Conservation (phyloP, 345 rosid species). For the Salix koriyanagi region DNA sequence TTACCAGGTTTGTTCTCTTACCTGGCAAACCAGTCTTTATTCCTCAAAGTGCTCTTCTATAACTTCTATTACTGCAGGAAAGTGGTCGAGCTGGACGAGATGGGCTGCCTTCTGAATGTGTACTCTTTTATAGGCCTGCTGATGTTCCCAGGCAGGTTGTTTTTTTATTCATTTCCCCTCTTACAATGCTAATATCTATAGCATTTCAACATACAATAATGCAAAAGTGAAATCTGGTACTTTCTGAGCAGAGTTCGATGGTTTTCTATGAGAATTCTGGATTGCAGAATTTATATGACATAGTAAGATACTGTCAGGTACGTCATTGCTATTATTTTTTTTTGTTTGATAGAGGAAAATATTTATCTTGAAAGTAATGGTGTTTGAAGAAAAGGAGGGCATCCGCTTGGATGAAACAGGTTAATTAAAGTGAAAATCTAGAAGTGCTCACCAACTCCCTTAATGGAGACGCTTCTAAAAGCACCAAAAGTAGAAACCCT, state of each 20-base stretch:
- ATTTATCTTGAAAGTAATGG: neutral
- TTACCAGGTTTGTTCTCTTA: constrained; percentile 61
- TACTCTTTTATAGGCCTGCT: constrained; percentile 77
- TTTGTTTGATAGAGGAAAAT: neutral
- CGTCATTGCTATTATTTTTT: neutral
- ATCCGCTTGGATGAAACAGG: too few species aligned
- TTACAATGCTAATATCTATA: neutral
- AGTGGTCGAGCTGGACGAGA: constrained; percentile 98
- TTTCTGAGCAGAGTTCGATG: constrained; percentile 80
- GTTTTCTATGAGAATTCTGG: constrained; percentile 94
- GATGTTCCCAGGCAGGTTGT: constrained; percentile 90
- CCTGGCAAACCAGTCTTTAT: neutral
- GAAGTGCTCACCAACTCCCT: too few species aligned
- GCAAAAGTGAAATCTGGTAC: neutral
- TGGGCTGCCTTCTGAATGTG: constrained; percentile 89
- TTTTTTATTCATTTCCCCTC: neutral
- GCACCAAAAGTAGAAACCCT: too few species aligned
- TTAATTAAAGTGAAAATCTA: too few species aligned
- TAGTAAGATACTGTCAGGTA: constrained; percentile 94
- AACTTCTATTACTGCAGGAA: constrained; percentile 54
- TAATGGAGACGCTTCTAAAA: too few species aligned
- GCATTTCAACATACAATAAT: neutral
- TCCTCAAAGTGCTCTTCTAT: constrained; percentile 4
- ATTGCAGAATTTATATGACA: constrained; percentile 84
- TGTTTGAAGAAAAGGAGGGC: too few species aligned